Percentiles rank a stretch among this genome's conserved stretches.
phyloP scores from a whole-genome alignment of 1,139 yeast genomes.

The Suzukiozyma palmioleophila region DNA sequence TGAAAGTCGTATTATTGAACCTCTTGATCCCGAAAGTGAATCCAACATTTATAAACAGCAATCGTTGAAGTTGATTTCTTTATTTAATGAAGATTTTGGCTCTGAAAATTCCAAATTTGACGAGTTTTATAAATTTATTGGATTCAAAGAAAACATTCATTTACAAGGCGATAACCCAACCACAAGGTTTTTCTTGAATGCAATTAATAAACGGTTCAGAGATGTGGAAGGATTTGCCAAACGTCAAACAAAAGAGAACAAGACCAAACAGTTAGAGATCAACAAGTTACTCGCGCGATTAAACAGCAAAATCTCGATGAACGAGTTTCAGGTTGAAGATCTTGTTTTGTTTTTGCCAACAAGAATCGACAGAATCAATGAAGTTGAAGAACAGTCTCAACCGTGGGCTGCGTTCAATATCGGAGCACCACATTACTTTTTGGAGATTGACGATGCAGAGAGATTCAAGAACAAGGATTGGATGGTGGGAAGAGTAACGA shows the following conservation, averaged over 20 bases:
- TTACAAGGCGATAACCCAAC: constrained; percentile 20
- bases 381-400: constrained; percentile 24
- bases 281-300: constrained; percentile 30
- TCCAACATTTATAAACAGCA: constrained; percentile 14
- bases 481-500: constrained; percentile 61
- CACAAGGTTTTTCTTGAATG: constrained; percentile 48
- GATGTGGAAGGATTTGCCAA: constrained; percentile 94
- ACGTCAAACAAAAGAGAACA: constrained; percentile 73
- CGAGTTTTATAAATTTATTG: constrained; percentile 20
- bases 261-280: constrained; percentile 44
- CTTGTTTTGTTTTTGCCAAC: constrained; percentile 82
- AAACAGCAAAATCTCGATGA: constrained; percentile 57
- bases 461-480: constrained; percentile 49
- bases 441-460: constrained; percentile 32
- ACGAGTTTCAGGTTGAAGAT: constrained; percentile 64
- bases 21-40: constrained; percentile 6
- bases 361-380: constrained; percentile 35
- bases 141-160: constrained; percentile 37
- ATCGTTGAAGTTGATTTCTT: constrained; percentile 15
- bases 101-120: constrained; percentile 19
- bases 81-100: constrained; percentile 18
- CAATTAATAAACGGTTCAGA: constrained; percentile 71
- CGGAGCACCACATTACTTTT: constrained; percentile 74
- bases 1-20: constrained; percentile 10
- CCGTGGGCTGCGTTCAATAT: constrained; percentile 89